These are phyloP conservation scores for Saturnispora silvae DNA, from an alignment of 805 yeast genomes.

Conservation along the genomic window DNA sequence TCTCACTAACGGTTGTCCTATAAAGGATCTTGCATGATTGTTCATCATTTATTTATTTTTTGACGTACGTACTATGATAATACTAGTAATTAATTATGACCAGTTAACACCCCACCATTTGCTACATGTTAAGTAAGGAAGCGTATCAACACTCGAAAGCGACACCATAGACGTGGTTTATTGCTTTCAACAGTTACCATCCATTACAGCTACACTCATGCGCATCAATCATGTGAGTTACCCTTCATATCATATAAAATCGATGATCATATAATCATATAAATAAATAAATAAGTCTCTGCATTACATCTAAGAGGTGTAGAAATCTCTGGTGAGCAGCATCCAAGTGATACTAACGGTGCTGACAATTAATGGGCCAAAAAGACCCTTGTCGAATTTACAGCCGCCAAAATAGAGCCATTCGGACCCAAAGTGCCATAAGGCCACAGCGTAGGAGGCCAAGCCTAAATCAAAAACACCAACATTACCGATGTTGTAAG, in stretches of 20 bases:
- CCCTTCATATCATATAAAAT: too few species aligned
- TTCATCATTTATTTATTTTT: too few species aligned
- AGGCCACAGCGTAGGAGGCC: constrained; percentile 74
- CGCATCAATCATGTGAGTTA: too few species aligned
- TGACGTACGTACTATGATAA: too few species aligned
- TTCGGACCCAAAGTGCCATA: constrained; percentile 73
- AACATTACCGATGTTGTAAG: constrained; percentile 58
- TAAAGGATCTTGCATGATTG: not conserved
- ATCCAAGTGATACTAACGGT: constrained; percentile 73
- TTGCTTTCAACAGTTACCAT: too few species aligned
- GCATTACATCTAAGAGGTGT: constrained; percentile 24
- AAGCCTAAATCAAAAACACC: constrained; percentile 71
- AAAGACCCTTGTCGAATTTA: constrained; percentile 74
- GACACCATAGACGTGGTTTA: too few species aligned
- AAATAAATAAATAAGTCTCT: constrained; percentile 1
- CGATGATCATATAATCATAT: too few species aligned
- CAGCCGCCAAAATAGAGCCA: constrained; percentile 75
- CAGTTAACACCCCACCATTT: too few species aligned
- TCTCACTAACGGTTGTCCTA: not conserved
- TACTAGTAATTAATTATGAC: too few species aligned
- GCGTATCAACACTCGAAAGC: too few species aligned
- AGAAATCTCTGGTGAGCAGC: constrained; percentile 58
- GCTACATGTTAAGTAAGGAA: too few species aligned
- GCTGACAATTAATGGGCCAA: constrained; percentile 82
- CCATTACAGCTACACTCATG: too few species aligned